Evolutionary conservation across 2,329 filamentous ascomycete species (phyloP).

Genomic region (Botrytis fabae): DNA sequence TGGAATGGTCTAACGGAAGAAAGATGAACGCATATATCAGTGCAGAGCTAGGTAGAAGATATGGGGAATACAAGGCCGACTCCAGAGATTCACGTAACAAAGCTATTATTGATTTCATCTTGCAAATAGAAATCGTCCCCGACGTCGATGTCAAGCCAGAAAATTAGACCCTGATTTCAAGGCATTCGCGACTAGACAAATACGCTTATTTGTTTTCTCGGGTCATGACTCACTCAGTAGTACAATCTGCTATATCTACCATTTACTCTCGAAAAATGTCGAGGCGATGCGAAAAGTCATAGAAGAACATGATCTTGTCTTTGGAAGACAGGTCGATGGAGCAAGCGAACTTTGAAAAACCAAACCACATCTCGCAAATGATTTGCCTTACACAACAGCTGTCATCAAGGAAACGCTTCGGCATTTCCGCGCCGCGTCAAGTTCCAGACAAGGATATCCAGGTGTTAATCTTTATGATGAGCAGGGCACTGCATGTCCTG

Average conservation of each 20-base stretch:
- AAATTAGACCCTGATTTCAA: not conserved
- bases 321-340: constrained; percentile 27
- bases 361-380: constrained; percentile 27
- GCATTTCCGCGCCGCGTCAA: not conserved
- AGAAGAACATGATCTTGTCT: constrained; percentile 31
- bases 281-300: constrained; percentile 25
- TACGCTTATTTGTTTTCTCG: constrained; percentile 33
- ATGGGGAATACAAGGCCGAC: constrained; percentile 17
- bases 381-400: constrained; percentile 29
- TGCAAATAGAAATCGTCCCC: not conserved
- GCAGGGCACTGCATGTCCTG: not conserved
- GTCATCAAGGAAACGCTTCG: constrained; percentile 30
- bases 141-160: not conserved
- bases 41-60: constrained; percentile 31
- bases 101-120: constrained; percentile 22
- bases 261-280: constrained; percentile 28
- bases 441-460: not conserved
- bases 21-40: constrained; percentile 31
- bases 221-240: constrained; percentile 33
- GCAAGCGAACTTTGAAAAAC: constrained; percentile 14
- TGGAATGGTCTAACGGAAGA: constrained; percentile 28
- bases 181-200: not conserved
- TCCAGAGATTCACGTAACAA: constrained; percentile 4
- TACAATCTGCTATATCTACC: constrained; percentile 25
- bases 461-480: constrained; percentile 3